These are phyloP conservation scores for Neoconidiobolus thromboides DNA, from an alignment of 371 early-diverging fungal species.

Conservation along the genomic window DNA sequence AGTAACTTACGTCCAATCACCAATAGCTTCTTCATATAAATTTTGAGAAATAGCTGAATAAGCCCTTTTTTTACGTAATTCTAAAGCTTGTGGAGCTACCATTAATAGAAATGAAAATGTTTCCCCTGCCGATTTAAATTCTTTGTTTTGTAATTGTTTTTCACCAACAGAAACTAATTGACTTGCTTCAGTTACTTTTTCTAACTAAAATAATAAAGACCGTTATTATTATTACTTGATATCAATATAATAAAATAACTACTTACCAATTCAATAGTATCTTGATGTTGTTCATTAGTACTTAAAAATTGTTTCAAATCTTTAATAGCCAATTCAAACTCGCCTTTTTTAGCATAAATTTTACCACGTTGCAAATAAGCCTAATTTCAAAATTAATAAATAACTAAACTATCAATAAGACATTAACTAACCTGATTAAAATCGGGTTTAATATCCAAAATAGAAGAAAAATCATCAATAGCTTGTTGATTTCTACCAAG, in stretches of 20 bases:
- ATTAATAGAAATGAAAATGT: slow-evolving; percentile 29
- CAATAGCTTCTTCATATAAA: slow-evolving; percentile 62
- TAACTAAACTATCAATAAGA: background rate
- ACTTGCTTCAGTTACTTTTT: too few species aligned
- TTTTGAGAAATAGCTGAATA: slow-evolving; percentile 46
- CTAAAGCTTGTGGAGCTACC: slow-evolving; percentile 30
- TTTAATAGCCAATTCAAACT: slow-evolving; percentile 30
- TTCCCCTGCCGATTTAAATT: slow-evolving; percentile 42
- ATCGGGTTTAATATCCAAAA: slow-evolving; percentile 55
- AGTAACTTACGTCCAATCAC: slow-evolving; percentile 48
- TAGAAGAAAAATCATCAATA: slow-evolving; percentile 53
- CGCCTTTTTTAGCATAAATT: slow-evolving; percentile 47
- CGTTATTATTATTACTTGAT: too few species aligned
- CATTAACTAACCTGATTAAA: slow-evolving; percentile 26
- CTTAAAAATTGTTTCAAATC: slow-evolving; percentile 24
- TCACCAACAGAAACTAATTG: slow-evolving; percentile 7
- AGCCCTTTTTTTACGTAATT: slow-evolving; percentile 43
- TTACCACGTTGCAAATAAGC: slow-evolving; percentile 66
- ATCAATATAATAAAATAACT: background rate
- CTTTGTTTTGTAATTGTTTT: slow-evolving; percentile 15
- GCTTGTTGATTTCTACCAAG: slow-evolving; percentile 51
- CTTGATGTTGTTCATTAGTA: slow-evolving; percentile 8
- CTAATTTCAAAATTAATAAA: slow-evolving; percentile 24
- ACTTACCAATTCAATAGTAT: slow-evolving; percentile 19
- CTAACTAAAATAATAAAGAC: too few species aligned